Percentiles rank a stretch among this genome's conserved stretches.
These are phyloP conservation scores for Elongisporangium anandrum DNA, from an alignment of 352 stramenopile genomes.

Conservation along the genomic window DNA sequence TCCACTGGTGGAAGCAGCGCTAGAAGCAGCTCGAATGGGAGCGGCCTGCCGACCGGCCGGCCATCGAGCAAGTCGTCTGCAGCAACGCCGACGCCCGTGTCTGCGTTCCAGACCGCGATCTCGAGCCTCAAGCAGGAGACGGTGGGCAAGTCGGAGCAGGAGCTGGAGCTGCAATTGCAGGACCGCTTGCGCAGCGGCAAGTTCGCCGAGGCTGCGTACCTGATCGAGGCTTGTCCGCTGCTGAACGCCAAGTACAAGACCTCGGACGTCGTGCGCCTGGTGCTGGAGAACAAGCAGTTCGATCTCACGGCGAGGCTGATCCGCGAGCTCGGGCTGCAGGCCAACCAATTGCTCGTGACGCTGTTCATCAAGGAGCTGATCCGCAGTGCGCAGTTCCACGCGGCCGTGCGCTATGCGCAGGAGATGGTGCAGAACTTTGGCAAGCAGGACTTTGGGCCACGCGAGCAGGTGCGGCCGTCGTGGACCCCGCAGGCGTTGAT, in stretches of 20 bases:
- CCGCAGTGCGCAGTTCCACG: conserved; percentile 53
- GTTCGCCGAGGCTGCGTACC: conserved; percentile 63
- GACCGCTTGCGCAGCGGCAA: conserved; percentile 32
- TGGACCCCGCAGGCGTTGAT: conserved; percentile 81
- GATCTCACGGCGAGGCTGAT: conserved; percentile 71
- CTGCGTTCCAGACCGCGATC: conserved; percentile 1
- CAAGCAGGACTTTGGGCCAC: conserved; percentile 25
- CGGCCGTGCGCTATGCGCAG: conserved; percentile 68
- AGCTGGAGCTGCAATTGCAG: conserved; percentile 58
- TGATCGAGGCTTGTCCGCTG: conserved; percentile 48
- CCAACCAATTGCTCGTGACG: conserved; percentile 75
- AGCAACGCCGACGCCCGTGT: conserved; percentile 9
- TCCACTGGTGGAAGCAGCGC: not conserved
- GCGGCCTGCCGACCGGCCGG: not conserved
- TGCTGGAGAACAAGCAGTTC: conserved; percentile 56
- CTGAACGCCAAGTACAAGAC: conserved; percentile 71
- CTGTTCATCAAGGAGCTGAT: conserved; percentile 81
- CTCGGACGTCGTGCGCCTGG: conserved; percentile 71
- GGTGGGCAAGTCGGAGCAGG: conserved; percentile 29
- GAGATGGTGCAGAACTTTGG: conserved; percentile 78
- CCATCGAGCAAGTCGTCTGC: conserved; percentile 1
- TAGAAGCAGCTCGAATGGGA: not conserved
- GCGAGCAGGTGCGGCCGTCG: conserved; percentile 24
- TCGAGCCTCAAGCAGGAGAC: conserved; percentile 23
- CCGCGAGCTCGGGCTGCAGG: conserved; percentile 61